phyloP scores from a whole-genome alignment of 176 grass and related monocot species.

The Ampelocalamus luodianensis region DNA sequence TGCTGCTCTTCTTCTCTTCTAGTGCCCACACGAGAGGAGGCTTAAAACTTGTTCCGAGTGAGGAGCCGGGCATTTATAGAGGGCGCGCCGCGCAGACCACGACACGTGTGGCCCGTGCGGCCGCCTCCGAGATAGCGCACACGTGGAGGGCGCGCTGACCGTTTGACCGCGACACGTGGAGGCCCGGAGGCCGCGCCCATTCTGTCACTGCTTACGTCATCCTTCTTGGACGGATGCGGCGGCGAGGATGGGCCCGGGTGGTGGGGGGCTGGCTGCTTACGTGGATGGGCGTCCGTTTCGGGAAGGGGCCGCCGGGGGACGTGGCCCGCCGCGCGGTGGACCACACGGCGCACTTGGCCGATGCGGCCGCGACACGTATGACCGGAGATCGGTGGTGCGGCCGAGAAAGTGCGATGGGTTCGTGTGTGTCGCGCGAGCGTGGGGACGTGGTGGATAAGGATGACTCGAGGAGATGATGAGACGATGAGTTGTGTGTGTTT shows the following conservation, averaged over 20 bases:
- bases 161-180: conserved; percentile 54
- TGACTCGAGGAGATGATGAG: conserved; percentile 6
- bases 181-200: conserved; percentile 50
- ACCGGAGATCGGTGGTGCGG: neutral
- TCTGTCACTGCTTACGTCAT: conserved; percentile 87
- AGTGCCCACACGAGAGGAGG: conserved; percentile 34
- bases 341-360: conserved; percentile 18
- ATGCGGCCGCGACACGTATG: conserved; percentile 51
- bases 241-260: neutral
- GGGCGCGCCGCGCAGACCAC: neutral
- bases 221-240: conserved; percentile 43
- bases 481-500: neutral
- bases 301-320: conserved; percentile 34
- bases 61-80: conserved; percentile 67
- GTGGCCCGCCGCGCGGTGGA: conserved; percentile 1
- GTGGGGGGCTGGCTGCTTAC: neutral
- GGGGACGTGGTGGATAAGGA: conserved; percentile 58
- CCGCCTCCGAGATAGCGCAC: conserved; percentile 19
- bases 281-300: conserved; percentile 54
- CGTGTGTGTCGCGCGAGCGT: neutral
- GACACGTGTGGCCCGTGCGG: conserved; percentile 55
- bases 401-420: conserved; percentile 1
- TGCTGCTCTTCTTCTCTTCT: neutral
- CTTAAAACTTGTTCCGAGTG: conserved; percentile 72
- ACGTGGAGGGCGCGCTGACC: conserved; percentile 47